A percentile compares a stretch with the other conserved stretches of the same genome.
phyloP scores from a whole-genome alignment of 2,329 filamentous ascomycete species.

The Beauveria sp. region DNA sequence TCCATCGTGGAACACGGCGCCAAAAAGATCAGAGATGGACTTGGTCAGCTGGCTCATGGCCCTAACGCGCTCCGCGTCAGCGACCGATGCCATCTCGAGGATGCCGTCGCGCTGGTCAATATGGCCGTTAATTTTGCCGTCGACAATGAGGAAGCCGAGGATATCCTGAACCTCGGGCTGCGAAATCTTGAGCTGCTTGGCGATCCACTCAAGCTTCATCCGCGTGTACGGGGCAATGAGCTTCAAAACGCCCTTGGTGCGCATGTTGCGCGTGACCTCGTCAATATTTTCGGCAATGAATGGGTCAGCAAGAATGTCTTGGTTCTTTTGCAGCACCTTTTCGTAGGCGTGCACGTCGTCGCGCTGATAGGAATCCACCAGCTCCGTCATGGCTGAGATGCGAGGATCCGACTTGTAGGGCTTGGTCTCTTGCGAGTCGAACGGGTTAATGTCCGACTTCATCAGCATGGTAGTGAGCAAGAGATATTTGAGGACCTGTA shows the following conservation, averaged over 20 bases:
- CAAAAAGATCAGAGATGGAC: constrained; percentile 62
- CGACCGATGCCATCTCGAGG: constrained; percentile 68
- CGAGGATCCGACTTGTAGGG: constrained; percentile 94
- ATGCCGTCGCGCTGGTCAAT: constrained; percentile 85
- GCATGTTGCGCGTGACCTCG: constrained; percentile 96
- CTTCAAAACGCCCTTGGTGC: constrained; percentile 89
- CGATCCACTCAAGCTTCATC: constrained; percentile 83
- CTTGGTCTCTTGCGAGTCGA: constrained; percentile 97
- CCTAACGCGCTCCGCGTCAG: constrained; percentile 65
- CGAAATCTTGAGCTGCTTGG: constrained; percentile 78
- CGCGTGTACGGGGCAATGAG: constrained; percentile 91
- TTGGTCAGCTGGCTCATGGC: constrained; percentile 67
- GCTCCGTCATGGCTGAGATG: constrained; percentile 93
- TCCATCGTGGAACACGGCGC: constrained; percentile 66
- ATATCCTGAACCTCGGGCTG: constrained; percentile 89
- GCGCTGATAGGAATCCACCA: constrained; percentile 92
- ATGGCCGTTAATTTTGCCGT: constrained; percentile 76
- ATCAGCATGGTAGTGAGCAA: constrained; percentile 96
- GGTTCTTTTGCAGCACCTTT: constrained; percentile 76
- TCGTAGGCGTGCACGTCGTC: constrained; percentile 93
- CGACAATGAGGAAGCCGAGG: constrained; percentile 86
- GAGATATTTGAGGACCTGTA: constrained; percentile 95
- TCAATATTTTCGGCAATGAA: constrained; percentile 99
- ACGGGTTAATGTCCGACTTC: constrained; percentile 97
- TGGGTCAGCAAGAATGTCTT: constrained; percentile 80